Conservation (phyloP, 768 basidiomycete genomes). For the Boletus vinaceobasis region DNA sequence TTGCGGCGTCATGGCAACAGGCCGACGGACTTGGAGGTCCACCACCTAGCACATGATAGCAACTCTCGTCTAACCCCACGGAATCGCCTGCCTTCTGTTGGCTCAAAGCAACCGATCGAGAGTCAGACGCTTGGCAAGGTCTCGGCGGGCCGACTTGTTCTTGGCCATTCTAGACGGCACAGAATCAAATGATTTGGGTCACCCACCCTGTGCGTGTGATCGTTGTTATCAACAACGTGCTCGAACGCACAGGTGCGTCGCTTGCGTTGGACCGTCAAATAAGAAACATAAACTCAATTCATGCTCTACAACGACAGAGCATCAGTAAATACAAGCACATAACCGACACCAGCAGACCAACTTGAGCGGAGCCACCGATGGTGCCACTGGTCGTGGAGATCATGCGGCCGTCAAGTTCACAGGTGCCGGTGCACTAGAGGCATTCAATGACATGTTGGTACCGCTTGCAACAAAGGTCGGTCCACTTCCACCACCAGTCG, state of each 20-base stretch:
- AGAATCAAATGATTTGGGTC: background rate
- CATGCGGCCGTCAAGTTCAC: conserved; percentile 36
- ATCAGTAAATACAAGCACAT: conserved; percentile 7
- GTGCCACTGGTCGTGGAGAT: background rate
- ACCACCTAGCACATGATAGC: too few species aligned
- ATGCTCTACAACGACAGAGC: conserved; percentile 13
- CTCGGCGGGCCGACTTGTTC: too few species aligned
- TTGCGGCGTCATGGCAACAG: too few species aligned
- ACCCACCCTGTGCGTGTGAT: background rate
- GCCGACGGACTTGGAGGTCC: too few species aligned
- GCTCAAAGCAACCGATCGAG: too few species aligned
- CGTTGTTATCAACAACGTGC: background rate
- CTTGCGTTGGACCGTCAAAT: conserved; percentile 1
- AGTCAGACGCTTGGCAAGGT: too few species aligned
- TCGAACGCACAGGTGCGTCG: background rate
- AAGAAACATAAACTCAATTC: background rate
- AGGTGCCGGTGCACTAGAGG: conserved; percentile 29
- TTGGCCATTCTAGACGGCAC: too few species aligned
- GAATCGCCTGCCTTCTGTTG: too few species aligned
- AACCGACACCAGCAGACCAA: too few species aligned
- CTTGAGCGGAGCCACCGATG: too few species aligned
- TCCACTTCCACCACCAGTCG: conserved; percentile 37
- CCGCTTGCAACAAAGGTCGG: conserved; percentile 35
- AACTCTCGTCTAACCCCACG: too few species aligned
- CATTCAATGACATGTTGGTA: conserved; percentile 33